Evolutionary conservation across 148 eudicot genomes (phyloP), one percentile per base, ranked within the genome.

Genomic region (Pharnaceum exiguum): DNA sequence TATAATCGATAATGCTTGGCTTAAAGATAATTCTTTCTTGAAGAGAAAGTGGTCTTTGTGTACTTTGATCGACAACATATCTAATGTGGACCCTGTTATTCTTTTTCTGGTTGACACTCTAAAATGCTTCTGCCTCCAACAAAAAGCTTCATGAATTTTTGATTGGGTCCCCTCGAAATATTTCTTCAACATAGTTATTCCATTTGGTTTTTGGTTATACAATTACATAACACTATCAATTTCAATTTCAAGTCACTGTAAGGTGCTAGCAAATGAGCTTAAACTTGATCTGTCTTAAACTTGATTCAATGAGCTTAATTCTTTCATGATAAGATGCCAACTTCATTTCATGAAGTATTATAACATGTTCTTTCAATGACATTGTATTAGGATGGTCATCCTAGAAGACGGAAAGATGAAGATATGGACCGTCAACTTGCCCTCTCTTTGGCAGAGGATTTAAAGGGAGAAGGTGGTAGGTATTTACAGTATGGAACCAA

Each of bases 311-410:
- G n/a, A n/a, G n/a, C n/a, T n/a, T n/a, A n/a, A n/a, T n/a, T n/a
- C n/a, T n/a, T n/a, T n/a, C n/a, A n/a, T n/a, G n/a, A n/a, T n/a
- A n/a, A n/a, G n/a, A n/a, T n/a, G n/a, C 27, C 15, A 9, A 43
- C 9, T 9, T 1, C 31, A 26, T 17, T 26, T 5, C 13, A 25
- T 55, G 46, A 32, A 15, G 35, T 26, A 11, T 37, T 13, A 13
- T 56, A 30, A 66, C 22, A 22, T 55, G 3, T 40, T 30, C n/a
- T 19, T 59, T 44, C 18, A 53, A 29, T 68, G 43, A n/a, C 29
- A 49, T n/a, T n/a, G n/a, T n/a, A n/a, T 63, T 71, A 94, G 99
- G 89, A 78, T 76, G 95, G 82, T 46, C 80, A 74, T n/a, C 51
- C 81, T 10, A 79, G 79, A 69, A 51, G 85, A 48, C 72, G 64